Evolutionary conservation across 1,284 basidiomycete genomes (phyloP), one percentile per base, ranked within the genome.

Genomic region (Apiotrichum domesticum): DNA sequence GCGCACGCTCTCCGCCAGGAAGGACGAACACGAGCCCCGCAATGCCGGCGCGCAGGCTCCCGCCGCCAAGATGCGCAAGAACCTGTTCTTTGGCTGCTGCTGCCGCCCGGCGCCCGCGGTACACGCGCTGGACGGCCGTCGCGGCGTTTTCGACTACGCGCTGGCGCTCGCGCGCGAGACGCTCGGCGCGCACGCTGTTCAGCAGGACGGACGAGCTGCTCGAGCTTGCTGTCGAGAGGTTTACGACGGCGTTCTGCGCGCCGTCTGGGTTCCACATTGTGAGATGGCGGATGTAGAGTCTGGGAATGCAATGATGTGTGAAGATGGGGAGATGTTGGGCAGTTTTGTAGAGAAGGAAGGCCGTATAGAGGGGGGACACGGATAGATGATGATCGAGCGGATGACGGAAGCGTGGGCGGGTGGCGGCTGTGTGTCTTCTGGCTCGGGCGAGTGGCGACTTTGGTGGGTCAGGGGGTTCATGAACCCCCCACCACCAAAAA

Each of bases 181-280:
- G 65, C 53, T 76, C 68, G 1, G 67, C 66, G 52, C 72, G 61
- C 47, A 75, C 64, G 6, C 58, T 58, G 29, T 49, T 63, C 2
- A 75, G 56, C 14, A 75, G 56, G 1, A 65, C 63, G 1, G 68
- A 65, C 0, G 73, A 73, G 9, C 70, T 67, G 10, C 68, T 63
- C 1, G 72, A 61, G 35, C 66, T 62, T 4, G 56, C 56, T 4
- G 73, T 75, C 2, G 70, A 72, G 13, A 75, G 65, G 59, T 75
- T 64, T 51, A 73, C 65, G 39, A 66, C 35, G n/a, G 55, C 46
- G 49, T 54, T 51, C 13, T 15, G 42, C 9, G 50, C 54, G 45
- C 55, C 51, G 58, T 63, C 58, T 21, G 61, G 61, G 51, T 63
- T 63, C 57, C 57, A 63, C 61, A 59, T 59, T 11, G 44, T 44